phyloP scores from a whole-genome alignment of 1,139 yeast genomes.

The Nakaseomyces kungkrabaensis region DNA sequence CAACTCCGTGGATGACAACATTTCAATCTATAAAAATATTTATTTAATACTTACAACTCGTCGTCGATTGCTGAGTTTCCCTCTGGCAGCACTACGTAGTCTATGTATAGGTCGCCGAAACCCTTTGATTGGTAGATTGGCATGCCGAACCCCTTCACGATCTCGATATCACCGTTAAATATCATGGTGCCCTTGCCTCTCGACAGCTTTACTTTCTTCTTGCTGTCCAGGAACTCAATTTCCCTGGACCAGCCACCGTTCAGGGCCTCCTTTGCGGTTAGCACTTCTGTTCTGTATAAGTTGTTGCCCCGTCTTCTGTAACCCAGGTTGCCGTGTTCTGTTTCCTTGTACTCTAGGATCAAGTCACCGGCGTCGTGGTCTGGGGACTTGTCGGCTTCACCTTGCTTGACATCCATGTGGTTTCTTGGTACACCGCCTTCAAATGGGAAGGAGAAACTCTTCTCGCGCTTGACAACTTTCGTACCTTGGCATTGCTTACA shows the following conservation, averaged over 20 bases:
- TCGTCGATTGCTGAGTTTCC: not conserved
- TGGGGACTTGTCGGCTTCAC: constrained; percentile 80
- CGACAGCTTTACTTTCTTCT: constrained; percentile 40
- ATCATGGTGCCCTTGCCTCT: constrained; percentile 46
- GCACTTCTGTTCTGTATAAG: constrained; percentile 71
- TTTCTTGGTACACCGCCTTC: constrained; percentile 64
- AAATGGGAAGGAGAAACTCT: constrained; percentile 53
- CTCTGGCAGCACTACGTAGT: constrained; percentile 46
- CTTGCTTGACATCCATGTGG: constrained; percentile 48
- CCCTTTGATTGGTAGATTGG: constrained; percentile 44
- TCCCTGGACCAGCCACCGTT: constrained; percentile 71
- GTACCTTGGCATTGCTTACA: constrained; percentile 66
- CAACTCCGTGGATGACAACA: too few species aligned
- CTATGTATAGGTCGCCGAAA: constrained; percentile 68
- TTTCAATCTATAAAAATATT: not conserved
- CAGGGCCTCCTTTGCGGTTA: constrained; percentile 62
- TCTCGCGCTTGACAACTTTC: constrained; percentile 47
- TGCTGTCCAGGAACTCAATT: constrained; percentile 56
- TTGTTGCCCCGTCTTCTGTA: constrained; percentile 69
- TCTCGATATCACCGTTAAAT: constrained; percentile 60
- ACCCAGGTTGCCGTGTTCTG: constrained; percentile 54
- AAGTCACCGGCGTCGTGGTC: constrained; percentile 78
- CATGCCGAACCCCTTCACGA: constrained; percentile 73
- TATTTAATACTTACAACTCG: constrained; percentile 3
- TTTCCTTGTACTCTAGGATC: constrained; percentile 48